Percentiles rank a stretch among this genome's conserved stretches.
phyloP scores from a whole-genome alignment of 805 yeast species.

The Clavispora carvajalis region DNA sequence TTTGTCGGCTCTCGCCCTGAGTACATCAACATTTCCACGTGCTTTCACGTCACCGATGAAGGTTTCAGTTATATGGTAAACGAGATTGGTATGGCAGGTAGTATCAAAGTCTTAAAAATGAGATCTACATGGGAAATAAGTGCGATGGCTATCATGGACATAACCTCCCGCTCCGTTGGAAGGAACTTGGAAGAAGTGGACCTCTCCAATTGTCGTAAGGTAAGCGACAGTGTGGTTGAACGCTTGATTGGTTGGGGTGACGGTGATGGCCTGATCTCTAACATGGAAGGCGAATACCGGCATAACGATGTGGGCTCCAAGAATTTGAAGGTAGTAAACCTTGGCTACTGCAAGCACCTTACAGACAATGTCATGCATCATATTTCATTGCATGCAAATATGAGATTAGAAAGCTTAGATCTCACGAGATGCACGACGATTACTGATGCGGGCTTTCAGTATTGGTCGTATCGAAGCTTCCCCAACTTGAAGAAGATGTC shows the following conservation, averaged over 20 bases:
- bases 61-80: constrained; percentile 69
- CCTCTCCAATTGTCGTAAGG: constrained; percentile 67
- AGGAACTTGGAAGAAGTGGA: constrained; percentile 54
- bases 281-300: constrained; percentile 9
- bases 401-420: constrained; percentile 50
- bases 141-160: constrained; percentile 79
- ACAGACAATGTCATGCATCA: constrained; percentile 66
- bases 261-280: constrained; percentile 1
- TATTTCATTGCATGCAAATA: constrained; percentile 54
- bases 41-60: constrained; percentile 72
- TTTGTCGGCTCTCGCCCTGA: constrained; percentile 69
- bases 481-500: constrained; percentile 48
- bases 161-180: constrained; percentile 63
- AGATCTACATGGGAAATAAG: constrained; percentile 71
- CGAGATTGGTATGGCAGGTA: constrained; percentile 64
- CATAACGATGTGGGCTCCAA: constrained; percentile 50
- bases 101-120: constrained; percentile 53
- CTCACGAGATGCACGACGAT: constrained; percentile 74
- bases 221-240: constrained; percentile 65
- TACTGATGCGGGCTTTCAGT: constrained; percentile 66
- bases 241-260: constrained; percentile 55
- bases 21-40: constrained; percentile 58
- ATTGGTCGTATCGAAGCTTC: constrained; percentile 57
- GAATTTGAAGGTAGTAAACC: constrained; percentile 45
- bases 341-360: constrained; percentile 73